Evolutionary conservation across 116 monocot genomes (phyloP), one percentile per base, ranked within the genome.

Genomic region (Posidonia oceanica): DNA sequence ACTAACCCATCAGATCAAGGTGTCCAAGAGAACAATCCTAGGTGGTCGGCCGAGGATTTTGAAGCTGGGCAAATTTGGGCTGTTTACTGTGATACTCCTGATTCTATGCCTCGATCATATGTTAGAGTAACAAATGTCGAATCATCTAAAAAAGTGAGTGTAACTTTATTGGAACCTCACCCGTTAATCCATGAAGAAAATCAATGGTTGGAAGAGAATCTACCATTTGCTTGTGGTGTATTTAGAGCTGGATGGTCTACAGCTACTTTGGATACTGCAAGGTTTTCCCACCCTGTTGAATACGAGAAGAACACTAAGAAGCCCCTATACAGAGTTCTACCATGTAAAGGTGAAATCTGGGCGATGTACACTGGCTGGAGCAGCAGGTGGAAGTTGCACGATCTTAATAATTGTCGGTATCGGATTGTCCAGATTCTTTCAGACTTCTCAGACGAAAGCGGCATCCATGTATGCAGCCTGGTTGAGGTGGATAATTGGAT

Each of bases 341-440:
- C 84, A 12, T 12, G 59, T 21, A 80, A 76, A 65, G 83, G 84
- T 16, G 75, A 84, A 59, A 17, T 84, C 39, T 84, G 84, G 84
- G 84, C 81, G 1, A 73, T 78, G 64, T 73, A 72, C 23, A 71
- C 21, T 36, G 61, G 60, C 8, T 75, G 81, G 75, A 78, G 66
- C 16, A 57, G 21, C 63, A 69, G 57, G 18, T 78, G 75, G 69
- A 77, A 69, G 29, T 58, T 3, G 13, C 22, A 21, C 44, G 69
- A 78, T 38, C 48, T 71, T 4, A 52, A 8, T 36, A 66, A 70
- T 37, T 71, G 67, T 58, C 39, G 75, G 55, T 77, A 63, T 67
- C 56, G 71, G 17, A 20, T 84, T 53, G 84, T 84, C 18, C 80
- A 84, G 80, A 72, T 84, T 63, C 69, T 80, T 29, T 80, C 84